phyloP scores from a whole-genome alignment of 1,139 yeast genomes.

The Pichia sp. region DNA sequence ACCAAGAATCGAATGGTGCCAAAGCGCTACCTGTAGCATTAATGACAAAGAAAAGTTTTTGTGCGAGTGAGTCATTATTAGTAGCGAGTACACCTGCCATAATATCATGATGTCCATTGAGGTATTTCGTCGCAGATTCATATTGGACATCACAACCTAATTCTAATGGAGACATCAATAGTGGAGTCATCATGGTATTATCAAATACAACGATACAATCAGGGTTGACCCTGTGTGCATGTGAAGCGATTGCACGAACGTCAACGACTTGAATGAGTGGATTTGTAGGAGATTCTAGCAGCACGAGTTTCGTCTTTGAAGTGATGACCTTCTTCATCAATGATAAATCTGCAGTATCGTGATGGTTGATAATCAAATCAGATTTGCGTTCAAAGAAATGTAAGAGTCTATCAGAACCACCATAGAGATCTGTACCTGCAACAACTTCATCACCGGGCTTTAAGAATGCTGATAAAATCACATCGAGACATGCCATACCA shows the following conservation, averaged over 20 bases:
- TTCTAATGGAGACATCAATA: constrained; percentile 76
- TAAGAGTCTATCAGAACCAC: constrained; percentile 83
- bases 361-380: constrained; percentile 64
- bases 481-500: constrained; percentile 92
- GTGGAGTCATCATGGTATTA: constrained; percentile 94
- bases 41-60: constrained; percentile 64
- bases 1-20: constrained; percentile 89
- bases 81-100: constrained; percentile 92
- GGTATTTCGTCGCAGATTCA: constrained; percentile 86
- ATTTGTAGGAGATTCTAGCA: constrained; percentile 86
- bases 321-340: constrained; percentile 49
- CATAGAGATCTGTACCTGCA: constrained; percentile 91
- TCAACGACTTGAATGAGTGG: constrained; percentile 87
- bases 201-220: constrained; percentile 76
- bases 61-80: constrained; percentile 54
- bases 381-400: constrained; percentile 63
- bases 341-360: constrained; percentile 71
- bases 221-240: constrained; percentile 64
- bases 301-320: constrained; percentile 58
- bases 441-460: constrained; percentile 77
- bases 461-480: constrained; percentile 57
- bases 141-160: constrained; percentile 86
- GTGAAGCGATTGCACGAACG: constrained; percentile 53
- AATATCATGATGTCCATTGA: constrained; percentile 91
- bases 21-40: constrained; percentile 90